These are phyloP conservation scores for Talaromyces albobiverticillius DNA, from an alignment of 2,329 filamentous ascomycete genomes.

Conservation along the genomic window DNA sequence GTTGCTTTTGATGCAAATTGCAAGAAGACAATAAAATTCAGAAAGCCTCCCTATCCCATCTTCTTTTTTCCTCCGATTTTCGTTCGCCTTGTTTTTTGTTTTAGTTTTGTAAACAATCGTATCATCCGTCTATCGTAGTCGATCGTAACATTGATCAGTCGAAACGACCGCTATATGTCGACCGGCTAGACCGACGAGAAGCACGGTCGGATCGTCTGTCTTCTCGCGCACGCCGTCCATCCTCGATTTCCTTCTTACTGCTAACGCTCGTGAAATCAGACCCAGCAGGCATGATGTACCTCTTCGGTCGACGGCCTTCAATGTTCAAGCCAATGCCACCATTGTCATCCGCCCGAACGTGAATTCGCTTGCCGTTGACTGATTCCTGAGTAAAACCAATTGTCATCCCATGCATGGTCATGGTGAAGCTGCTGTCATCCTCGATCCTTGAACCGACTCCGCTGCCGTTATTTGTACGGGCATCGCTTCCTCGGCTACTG, in stretches of 20 bases:
- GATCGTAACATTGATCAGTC: constrained; percentile 17
- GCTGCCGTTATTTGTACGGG: constrained; percentile 32
- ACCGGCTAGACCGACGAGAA: constrained; percentile 37
- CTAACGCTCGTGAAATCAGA: constrained; percentile 34
- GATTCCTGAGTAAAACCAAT: constrained; percentile 37
- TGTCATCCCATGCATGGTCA: constrained; percentile 39
- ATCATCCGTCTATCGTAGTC: too few species aligned
- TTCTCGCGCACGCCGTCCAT: constrained; percentile 29
- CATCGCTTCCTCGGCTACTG: constrained; percentile 40
- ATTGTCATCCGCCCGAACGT: constrained; percentile 35
- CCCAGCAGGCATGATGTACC: constrained; percentile 31
- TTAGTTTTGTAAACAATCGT: background rate
- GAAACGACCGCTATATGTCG: constrained; percentile 31
- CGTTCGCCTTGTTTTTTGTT: background rate
- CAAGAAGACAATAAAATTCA: constrained; percentile 8
- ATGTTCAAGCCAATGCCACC: constrained; percentile 39
- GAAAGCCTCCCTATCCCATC: constrained; percentile 6
- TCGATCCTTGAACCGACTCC: constrained; percentile 31
- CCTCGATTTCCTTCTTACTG: constrained; percentile 31
- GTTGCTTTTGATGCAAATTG: constrained; percentile 4
- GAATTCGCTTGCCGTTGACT: constrained; percentile 38
- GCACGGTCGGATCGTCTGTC: constrained; percentile 36
- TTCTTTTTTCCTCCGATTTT: background rate
- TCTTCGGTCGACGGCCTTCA: constrained; percentile 33
- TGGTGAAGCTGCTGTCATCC: constrained; percentile 37